phyloP scores from a whole-genome alignment of 2,329 filamentous ascomycete species.

The Hymenoscyphus salicellus region DNA sequence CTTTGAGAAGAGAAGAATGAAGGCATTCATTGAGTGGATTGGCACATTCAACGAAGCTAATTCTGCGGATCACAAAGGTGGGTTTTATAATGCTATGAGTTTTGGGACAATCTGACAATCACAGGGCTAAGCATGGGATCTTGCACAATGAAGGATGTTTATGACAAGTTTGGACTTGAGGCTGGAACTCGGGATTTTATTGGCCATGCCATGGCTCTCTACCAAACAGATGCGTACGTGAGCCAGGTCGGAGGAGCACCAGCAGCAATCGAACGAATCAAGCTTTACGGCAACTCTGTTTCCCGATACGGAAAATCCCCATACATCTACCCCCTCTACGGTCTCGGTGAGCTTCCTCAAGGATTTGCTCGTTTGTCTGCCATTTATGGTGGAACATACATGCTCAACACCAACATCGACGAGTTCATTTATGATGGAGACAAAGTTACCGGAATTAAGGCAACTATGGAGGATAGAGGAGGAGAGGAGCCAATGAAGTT shows the following conservation, averaged over 20 bases:
- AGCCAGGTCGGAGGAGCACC: conserved; percentile 68
- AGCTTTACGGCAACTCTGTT: conserved; percentile 96
- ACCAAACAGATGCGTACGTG: conserved; percentile 86
- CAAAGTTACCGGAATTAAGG: conserved; percentile 94
- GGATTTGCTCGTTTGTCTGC: conserved; percentile 95
- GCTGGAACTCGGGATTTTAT: conserved; percentile 88
- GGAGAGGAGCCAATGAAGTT: conserved; percentile 77
- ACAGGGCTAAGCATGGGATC: conserved; percentile 74
- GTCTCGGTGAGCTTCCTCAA: conserved; percentile 93
- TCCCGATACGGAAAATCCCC: conserved; percentile 96
- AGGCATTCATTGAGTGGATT: conserved; percentile 95
- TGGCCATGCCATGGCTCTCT: conserved; percentile 97
- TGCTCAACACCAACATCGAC: conserved; percentile 94
- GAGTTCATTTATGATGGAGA: conserved; percentile 80
- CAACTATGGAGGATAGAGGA: conserved; percentile 89
- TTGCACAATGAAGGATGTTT: conserved; percentile 96
- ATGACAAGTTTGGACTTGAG: conserved; percentile 96
- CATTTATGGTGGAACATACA: conserved; percentile 98
- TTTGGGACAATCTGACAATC: conserved; percentile 25
- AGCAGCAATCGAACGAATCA: conserved; percentile 87
- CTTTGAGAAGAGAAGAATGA: conserved; percentile 96
- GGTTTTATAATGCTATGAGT: conserved; percentile 29
- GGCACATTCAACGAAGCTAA: conserved; percentile 81
- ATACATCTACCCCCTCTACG: conserved; percentile 99
- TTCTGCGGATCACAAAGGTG: conserved; percentile 85